These are phyloP conservation scores for Lagerstroemia speciosa DNA, from an alignment of 345 rosid genomes.

Conservation along the genomic window DNA sequence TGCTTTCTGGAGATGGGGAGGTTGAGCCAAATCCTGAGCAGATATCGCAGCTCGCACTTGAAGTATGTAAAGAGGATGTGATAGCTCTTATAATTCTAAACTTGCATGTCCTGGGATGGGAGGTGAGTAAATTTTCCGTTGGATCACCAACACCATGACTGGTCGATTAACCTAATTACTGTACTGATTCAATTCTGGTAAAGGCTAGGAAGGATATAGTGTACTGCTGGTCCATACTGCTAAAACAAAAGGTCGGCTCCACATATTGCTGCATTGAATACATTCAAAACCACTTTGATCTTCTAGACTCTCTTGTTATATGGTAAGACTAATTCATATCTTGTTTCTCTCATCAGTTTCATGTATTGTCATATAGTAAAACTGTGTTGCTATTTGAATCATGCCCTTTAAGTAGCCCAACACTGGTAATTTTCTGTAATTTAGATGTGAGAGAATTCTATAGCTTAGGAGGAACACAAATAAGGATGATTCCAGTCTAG, in stretches of 20 bases:
- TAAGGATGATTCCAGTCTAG: neutral
- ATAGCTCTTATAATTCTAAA: slow-evolving; percentile 64
- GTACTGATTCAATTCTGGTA: slow-evolving; percentile 5
- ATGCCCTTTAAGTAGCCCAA: neutral
- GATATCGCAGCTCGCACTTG: slow-evolving; percentile 58
- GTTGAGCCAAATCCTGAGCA: slow-evolving; percentile 74
- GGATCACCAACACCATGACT: neutral
- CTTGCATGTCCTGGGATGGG: slow-evolving; percentile 84
- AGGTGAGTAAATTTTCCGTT: slow-evolving; percentile 40
- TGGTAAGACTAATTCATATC: slow-evolving; percentile 30
- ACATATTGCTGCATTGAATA: slow-evolving; percentile 60
- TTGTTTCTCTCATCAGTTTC: neutral
- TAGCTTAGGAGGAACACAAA: neutral
- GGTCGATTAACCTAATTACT: neutral
- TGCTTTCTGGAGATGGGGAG: slow-evolving; percentile 89
- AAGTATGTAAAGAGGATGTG: slow-evolving; percentile 85
- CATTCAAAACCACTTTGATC: slow-evolving; percentile 73
- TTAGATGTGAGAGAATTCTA: neutral
- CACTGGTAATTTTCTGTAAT: neutral
- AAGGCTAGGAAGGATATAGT: slow-evolving; percentile 92
- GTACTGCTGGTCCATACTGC: slow-evolving; percentile 79
- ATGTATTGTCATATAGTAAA: neutral
- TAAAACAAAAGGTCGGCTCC: slow-evolving; percentile 74
- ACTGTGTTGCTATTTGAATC: neutral
- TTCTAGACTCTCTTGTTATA: slow-evolving; percentile 76